phyloP scores from a whole-genome alignment of 305 asterid genomes.

The Withania somnifera region DNA sequence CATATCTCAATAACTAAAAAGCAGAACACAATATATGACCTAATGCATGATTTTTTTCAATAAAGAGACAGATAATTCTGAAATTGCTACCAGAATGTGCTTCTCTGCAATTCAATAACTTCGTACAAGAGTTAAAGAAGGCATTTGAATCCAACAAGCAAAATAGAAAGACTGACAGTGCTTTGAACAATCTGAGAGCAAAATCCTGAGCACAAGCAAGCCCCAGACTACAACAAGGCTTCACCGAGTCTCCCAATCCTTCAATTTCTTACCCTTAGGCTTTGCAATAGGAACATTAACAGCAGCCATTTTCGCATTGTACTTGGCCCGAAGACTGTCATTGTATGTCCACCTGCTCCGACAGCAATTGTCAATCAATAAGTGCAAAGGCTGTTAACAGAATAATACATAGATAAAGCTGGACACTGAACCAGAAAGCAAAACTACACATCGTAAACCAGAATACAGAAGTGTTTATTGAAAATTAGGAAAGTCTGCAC shows the following conservation, averaged over 20 bases:
- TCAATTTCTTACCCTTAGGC: slow-evolving; percentile 86
- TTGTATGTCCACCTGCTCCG: slow-evolving; percentile 82
- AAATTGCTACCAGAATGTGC: neutral
- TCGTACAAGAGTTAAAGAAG: neutral
- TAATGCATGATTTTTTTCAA: neutral
- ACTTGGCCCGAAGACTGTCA: slow-evolving; percentile 73
- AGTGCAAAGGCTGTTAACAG: neutral
- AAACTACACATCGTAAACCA: neutral
- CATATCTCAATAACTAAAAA: neutral
- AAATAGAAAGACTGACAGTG: neutral
- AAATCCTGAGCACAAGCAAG: neutral
- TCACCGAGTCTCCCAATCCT: slow-evolving; percentile 73
- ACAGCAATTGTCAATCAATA: slow-evolving; percentile 1
- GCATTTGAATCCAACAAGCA: neutral
- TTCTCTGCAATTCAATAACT: neutral
- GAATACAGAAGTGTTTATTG: neutral
- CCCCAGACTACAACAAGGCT: neutral
- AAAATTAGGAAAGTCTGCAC: neutral
- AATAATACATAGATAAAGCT: neutral
- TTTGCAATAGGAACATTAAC: slow-evolving; percentile 67
- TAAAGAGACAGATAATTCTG: neutral
- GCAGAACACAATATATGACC: neutral
- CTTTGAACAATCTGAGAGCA: neutral
- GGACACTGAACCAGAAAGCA: neutral
- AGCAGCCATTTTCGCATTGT: slow-evolving; percentile 95